Evolutionary conservation across 345 rosid genomes (phyloP).

Genomic region (Syzygium grande): DNA sequence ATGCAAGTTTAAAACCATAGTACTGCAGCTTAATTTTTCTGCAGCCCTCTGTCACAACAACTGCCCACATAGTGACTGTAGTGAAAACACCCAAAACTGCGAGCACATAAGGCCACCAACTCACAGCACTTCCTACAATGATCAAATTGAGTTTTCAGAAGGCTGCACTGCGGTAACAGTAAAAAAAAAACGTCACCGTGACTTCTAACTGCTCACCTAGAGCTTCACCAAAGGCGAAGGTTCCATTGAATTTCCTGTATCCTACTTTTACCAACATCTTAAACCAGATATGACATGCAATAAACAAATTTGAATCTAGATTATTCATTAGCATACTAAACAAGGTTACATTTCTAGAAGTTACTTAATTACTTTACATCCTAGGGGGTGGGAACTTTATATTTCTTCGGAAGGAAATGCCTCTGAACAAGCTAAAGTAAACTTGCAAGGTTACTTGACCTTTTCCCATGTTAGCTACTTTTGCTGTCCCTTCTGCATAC

Average conservation of each 20-base stretch:
- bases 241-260: background rate
- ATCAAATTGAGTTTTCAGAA: background rate
- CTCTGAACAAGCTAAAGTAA: background rate
- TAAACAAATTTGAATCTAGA: background rate
- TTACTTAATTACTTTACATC: background rate
- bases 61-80: constrained; percentile 89
- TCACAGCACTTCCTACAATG: constrained; percentile 55
- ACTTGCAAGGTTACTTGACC: background rate
- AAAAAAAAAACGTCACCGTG: background rate
- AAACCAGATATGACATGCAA: background rate
- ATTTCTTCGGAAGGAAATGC: background rate
- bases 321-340: background rate
- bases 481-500: background rate
- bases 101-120: constrained; percentile 70
- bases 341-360: background rate
- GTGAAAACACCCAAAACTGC: constrained; percentile 66
- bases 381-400: background rate
- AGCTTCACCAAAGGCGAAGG: background rate
- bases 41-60: constrained; percentile 92
- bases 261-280: background rate
- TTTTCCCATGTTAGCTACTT: too few relatives aligned
- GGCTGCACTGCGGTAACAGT: background rate
- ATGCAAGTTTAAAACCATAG: constrained; percentile 93
- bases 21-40: constrained; percentile 92
- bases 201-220: background rate